phyloP scores from a whole-genome alignment of 1,284 basidiomycete genomes.

The Trametes sp. region DNA sequence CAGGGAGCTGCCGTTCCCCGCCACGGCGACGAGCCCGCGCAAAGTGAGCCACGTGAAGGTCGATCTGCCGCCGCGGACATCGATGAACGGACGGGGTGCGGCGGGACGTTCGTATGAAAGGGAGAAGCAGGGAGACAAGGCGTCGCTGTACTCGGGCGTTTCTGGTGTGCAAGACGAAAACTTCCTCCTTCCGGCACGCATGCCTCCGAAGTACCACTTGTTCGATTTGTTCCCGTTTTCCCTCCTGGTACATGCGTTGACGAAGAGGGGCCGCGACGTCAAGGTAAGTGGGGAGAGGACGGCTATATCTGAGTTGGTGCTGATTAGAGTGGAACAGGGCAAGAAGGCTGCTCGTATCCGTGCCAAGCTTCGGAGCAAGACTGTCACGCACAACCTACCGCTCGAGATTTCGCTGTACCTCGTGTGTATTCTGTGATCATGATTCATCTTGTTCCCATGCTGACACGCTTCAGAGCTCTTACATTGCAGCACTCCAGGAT shows the following conservation, averaged over 20 bases:
- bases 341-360: conserved; percentile 63
- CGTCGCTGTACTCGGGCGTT: conserved; percentile 28
- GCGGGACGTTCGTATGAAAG: conserved; percentile 14
- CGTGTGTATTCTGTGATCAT: conserved; percentile 45
- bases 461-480: conserved; percentile 58
- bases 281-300: conserved; percentile 42
- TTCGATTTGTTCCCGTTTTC: conserved; percentile 78
- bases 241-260: conserved; percentile 57
- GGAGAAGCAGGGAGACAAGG: conserved; percentile 28
- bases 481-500: conserved; percentile 65
- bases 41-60: conserved; percentile 27
- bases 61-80: conserved; percentile 19
- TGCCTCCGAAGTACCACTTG: conserved; percentile 68
- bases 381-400: conserved; percentile 72
- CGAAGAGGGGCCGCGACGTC: conserved; percentile 54
- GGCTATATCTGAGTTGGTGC: not conserved
- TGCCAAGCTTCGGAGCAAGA: conserved; percentile 54
- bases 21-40: conserved; percentile 32
- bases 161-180: conserved; percentile 42
- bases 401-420: conserved; percentile 79
- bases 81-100: conserved; percentile 19
- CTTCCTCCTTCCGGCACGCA: conserved; percentile 62
- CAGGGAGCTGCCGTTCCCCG: conserved; percentile 46
- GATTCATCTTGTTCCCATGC: conserved; percentile 6
- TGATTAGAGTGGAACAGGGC: conserved; percentile 34